phyloP scores from a whole-genome alignment of 1,284 basidiomycete species.

The Irpex rosettiformis region DNA sequence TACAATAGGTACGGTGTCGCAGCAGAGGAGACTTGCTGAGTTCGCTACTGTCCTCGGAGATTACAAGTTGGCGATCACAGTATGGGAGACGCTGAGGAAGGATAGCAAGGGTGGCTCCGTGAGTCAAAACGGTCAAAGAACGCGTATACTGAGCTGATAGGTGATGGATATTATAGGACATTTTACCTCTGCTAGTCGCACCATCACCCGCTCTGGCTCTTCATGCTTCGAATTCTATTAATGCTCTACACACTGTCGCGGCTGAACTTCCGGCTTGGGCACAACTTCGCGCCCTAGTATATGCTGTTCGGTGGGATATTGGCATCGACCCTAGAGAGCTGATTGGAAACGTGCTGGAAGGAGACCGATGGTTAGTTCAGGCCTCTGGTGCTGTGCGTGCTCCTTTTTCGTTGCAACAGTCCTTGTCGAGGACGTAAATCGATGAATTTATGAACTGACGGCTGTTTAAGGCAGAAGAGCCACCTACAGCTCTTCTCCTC shows the following conservation, averaged over 20 bases:
- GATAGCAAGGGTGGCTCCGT: constrained; percentile 78
- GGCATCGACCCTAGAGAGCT: constrained; percentile 60
- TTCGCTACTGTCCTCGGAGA: constrained; percentile 93
- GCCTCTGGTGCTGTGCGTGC: constrained; percentile 70
- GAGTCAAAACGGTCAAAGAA: constrained; percentile 24
- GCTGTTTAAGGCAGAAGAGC: constrained; percentile 67
- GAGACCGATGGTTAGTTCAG: constrained; percentile 79
- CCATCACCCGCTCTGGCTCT: constrained; percentile 58
- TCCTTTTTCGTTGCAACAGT: constrained; percentile 3
- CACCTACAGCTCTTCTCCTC: constrained; percentile 68
- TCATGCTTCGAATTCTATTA: constrained; percentile 60
- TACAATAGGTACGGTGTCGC: constrained; percentile 40
- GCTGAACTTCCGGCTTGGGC: constrained; percentile 54
- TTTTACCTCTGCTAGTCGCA: constrained; percentile 65
- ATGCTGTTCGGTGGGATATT: constrained; percentile 72
- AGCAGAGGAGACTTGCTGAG: constrained; percentile 86
- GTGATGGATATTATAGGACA: constrained; percentile 45
- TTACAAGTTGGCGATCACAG: constrained; percentile 76
- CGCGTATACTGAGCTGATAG: neutral
- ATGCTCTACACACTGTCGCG: constrained; percentile 31
- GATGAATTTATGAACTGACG: neutral
- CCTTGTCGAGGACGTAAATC: neutral
- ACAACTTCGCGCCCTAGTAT: constrained; percentile 60
- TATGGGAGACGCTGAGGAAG: constrained; percentile 87
- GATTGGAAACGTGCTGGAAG: constrained; percentile 52